Evolutionary conservation across 108 stramenopile species (phyloP).

Genomic region (Skeletonema grethae): DNA sequence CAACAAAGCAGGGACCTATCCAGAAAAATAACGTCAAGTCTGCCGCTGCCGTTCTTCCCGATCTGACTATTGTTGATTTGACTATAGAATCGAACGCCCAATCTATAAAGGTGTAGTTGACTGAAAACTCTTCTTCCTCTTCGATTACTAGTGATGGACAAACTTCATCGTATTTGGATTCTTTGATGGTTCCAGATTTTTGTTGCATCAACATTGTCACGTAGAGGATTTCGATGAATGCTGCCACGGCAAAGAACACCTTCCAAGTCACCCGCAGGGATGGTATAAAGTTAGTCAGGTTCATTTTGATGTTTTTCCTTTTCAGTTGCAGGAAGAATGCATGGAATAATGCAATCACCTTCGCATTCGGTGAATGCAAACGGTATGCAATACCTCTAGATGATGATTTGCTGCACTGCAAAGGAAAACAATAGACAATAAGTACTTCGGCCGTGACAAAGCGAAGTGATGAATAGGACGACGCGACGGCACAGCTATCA

Average conservation of each 20-base stretch:
- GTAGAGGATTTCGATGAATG: constrained; percentile 32
- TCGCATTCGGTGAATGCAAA: not conserved
- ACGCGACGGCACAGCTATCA: too few relatives aligned
- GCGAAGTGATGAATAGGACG: too few relatives aligned
- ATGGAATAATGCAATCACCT: not conserved
- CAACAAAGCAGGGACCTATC: constrained; percentile 48
- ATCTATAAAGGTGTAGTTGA: constrained; percentile 29
- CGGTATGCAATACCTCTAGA: too few relatives aligned
- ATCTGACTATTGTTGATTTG: constrained; percentile 6
- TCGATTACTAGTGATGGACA: constrained; percentile 12
- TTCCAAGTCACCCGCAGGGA: constrained; percentile 31
- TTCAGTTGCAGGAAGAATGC: not conserved
- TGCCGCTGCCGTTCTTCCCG: not conserved
- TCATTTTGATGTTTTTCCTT: constrained; percentile 1
- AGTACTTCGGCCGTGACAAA: too few relatives aligned
- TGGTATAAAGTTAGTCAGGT: not conserved
- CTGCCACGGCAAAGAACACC: constrained; percentile 31
- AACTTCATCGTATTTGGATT: constrained; percentile 13
- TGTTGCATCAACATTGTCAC: constrained; percentile 22
- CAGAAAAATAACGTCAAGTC: constrained; percentile 22
- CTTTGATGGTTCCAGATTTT: not conserved
- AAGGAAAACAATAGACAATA: not conserved
- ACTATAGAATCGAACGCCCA: constrained; percentile 19
- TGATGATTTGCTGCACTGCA: not conserved
- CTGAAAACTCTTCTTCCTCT: constrained; percentile 25